phyloP scores from a whole-genome alignment of 1,284 basidiomycete species.

The Leucoagaricus sp. region DNA sequence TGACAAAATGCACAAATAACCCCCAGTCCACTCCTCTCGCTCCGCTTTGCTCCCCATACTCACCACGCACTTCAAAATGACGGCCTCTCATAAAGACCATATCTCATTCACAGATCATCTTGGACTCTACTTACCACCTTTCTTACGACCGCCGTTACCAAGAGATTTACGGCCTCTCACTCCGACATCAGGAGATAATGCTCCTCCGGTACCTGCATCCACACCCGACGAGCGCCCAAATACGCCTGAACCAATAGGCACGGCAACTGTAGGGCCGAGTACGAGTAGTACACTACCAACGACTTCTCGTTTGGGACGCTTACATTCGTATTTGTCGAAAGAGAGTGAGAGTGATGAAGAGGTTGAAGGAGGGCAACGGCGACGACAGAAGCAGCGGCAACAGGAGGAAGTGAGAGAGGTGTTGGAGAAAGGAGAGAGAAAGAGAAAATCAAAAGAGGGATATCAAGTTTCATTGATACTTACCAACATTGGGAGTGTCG shows the following conservation, averaged over 20 bases:
- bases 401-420: not conserved
- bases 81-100: not conserved
- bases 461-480: slow-evolving; percentile 27
- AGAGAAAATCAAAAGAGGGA: slow-evolving; percentile 1
- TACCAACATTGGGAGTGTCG: slow-evolving; percentile 46
- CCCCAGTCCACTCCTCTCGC: too few species aligned
- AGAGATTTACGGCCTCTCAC: not conserved
- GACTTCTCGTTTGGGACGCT: not conserved
- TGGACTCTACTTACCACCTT: not conserved
- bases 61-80: too few species aligned
- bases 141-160: not conserved
- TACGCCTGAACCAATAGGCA: too few species aligned
- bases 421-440: not conserved
- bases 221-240: not conserved
- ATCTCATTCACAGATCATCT: slow-evolving; percentile 3
- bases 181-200: not conserved
- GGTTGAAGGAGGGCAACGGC: not conserved
- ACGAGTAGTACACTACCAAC: not conserved
- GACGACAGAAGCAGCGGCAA: too few species aligned
- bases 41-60: too few species aligned
- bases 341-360: not conserved
- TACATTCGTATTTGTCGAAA: not conserved
- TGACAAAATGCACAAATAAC: too few species aligned
- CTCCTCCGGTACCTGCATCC: not conserved
- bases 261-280: too few species aligned